Evolutionary conservation across 106 monocot species (phyloP), one percentile per base, ranked within the genome.

Genomic region (Allium sativum): DNA sequence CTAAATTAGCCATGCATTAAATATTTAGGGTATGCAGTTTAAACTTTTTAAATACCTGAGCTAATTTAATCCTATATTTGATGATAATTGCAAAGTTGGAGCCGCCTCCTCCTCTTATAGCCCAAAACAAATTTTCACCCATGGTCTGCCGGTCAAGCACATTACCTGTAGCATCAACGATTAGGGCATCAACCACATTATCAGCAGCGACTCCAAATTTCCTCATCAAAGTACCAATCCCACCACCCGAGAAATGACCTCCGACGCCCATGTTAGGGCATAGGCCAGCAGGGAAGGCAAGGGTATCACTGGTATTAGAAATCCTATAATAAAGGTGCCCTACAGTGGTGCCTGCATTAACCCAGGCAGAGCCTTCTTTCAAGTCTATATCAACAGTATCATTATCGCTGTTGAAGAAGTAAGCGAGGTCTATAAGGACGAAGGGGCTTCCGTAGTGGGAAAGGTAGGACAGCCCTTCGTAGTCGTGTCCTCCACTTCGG

Each of bases 91-190:
- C 67, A 21, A 75, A 80, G 52, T 63, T 72, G 4, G 53, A 71
- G 20, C 61, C 80, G 12, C 80, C 75, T 0, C 80, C 78, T 3
- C 86, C 86, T 10, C 87, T 66, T 2, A 83, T 68, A 5, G 83
- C 87, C 83, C 80, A 88, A 54, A 88, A 88, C 15, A 74, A 64
- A 57, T 87, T 79, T 53, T 83, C 77, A 4, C 83, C 76, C 87
- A 82, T 87, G 19, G 72, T 17, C 17, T 22, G 55, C 8, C 76
- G 22, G 14, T 74, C 60, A 8, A 83, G 74, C 10, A 87, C 11
- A 4, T 16, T 14, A 15, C 82, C 82, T 7, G 56, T 18, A 19
- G 65, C 58, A 16, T 77, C 46, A 8, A 83, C 76, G 0, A 85
- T 2, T 1, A 7, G 18, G 2, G 69, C 81, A 48, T 81, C 85